Base-by-base conservation (phyloP, 306 rosid species). In the Albizia julibrissin region DNA sequence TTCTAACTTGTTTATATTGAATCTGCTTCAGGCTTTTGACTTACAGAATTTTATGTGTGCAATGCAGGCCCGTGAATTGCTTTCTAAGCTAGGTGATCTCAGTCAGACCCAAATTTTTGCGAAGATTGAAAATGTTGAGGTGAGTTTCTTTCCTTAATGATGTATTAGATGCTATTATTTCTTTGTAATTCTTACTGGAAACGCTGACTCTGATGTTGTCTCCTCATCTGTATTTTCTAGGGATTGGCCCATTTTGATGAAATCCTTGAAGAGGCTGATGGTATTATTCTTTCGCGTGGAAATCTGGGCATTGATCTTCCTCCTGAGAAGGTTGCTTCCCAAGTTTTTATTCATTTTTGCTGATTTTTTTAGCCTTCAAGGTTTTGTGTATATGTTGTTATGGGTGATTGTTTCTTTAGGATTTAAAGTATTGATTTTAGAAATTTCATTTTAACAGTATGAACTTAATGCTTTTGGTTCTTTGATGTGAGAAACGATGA, bases 241-340 rank as follows among this genome's bases (percentile, higher is more conserved):
- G 98, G 98, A 61, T 85, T 94, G 90, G 78, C 81, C 78, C 94
- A 94, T 87, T 94, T 94, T 82, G 95, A 94, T 80, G 98, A 94
- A 83, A 94, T 94, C 82, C 89, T 94, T 75, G 89, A 85, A 90
- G 98, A 93, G 88, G 98, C 98, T 37, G 98, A 94, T 89, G 98
- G 98, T 67, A 86, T 94, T 71, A 94, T 94, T 70, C 84, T 94
- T 79, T 88, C 98, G 72, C 98, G 98, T 69, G 97, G 98, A 86
- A 93, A 90, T 86, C 88, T 94, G 94, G 98, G 98, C 31, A 87
- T 94, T 72, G 97, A 94, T 93, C 94, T 94, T 74, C 98, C 98
- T 39, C 98, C 98, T 9, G 98, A 94, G 89, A 94, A 94, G 94
- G 98, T 94, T 62, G 81, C 84, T 49, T 87, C 83, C 59, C 58